A percentile compares a stretch with the other conserved stretches of the same genome.
Conservation (phyloP, 371 early-diverging fungal species). For the Mortierella sp. region DNA sequence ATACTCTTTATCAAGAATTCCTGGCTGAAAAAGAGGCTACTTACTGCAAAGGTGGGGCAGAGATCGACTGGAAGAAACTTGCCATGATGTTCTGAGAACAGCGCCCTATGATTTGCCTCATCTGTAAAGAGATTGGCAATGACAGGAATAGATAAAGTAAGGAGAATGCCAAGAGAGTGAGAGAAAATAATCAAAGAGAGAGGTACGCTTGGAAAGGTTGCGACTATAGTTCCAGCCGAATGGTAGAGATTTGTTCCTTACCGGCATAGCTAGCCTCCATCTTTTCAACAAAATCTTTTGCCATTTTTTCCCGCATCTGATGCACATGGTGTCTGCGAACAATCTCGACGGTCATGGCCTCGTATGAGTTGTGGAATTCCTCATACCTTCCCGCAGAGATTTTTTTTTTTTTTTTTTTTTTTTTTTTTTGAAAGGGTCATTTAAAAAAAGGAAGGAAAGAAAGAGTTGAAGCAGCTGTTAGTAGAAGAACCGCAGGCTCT, state of each 20-base stretch:
- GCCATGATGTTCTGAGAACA: slow-evolving; percentile 39
- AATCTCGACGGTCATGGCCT: slow-evolving; percentile 37
- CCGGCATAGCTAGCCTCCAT: slow-evolving; percentile 24
- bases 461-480: too few species aligned
- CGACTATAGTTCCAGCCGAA: too few species aligned
- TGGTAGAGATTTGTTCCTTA: too few species aligned
- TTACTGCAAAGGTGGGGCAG: slow-evolving; percentile 46
- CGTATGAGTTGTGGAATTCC: slow-evolving; percentile 48
- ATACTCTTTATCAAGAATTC: too few species aligned
- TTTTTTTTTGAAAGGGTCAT: not conserved
- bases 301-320: slow-evolving; percentile 21
- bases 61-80: slow-evolving; percentile 43
- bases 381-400: slow-evolving; percentile 44
- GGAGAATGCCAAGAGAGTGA: not conserved
- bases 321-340: slow-evolving; percentile 42
- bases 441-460: not conserved
- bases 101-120: slow-evolving; percentile 23
- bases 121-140: slow-evolving; percentile 4
- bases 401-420: not conserved
- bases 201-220: too few species aligned
- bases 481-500: too few species aligned
- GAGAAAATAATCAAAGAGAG: not conserved
- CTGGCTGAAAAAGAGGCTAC: not conserved
- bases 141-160: not conserved
- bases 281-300: slow-evolving; percentile 24